Base-by-base conservation (phyloP, 768 basidiomycete species). In the Dentipellis fragilis region DNA sequence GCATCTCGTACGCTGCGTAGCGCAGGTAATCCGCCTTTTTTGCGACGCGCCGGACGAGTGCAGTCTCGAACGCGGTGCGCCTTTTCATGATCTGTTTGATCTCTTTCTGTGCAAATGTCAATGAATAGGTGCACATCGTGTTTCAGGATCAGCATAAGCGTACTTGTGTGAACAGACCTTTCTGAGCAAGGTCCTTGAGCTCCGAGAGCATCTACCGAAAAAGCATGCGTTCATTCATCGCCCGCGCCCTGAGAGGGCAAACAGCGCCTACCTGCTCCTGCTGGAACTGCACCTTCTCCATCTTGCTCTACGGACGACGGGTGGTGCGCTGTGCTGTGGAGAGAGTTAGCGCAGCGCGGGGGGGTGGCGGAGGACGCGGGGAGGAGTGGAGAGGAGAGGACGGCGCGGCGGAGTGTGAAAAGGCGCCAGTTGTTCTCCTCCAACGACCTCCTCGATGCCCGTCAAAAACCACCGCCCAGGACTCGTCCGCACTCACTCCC, bases 231-330 rank as follows among this genome's bases (percentile, higher is more conserved):
- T 10, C 14, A 12, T 38, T 54, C 21, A 52, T 1, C n/a, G 1
- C 54, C 14, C 11, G 19, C 39, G 40, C 29, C 1, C 51, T n/a
- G n/a, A 7, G 39, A 14, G 38, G 37, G 17, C 9, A 8, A 3
- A 36, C 40, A 7, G 7, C 49, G 53, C 23, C 55, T 55, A 79
- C 85, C 83, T 89, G 86, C 83, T 95, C 93, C 69, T 94, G 89
- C 71, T 94, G 84, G 64, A 87, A 94, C 57, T 95, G 88, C 0
- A 95, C 93, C 61, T 90, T 80, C 78, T 97, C 93, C 93, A 97
- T 94, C 46, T 21, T 59, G 58, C 4, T 1, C 22, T 3, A 16
- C 12, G 19, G 12, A 36, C 40, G 14, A 14, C 16, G 45, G 8
- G 40, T 47, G 46, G 36, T n/a, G 19, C 19, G 8, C 9, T 19